Evolutionary conservation across 768 basidiomycete genomes (phyloP).

Genomic region (Exidia glandulosa): DNA sequence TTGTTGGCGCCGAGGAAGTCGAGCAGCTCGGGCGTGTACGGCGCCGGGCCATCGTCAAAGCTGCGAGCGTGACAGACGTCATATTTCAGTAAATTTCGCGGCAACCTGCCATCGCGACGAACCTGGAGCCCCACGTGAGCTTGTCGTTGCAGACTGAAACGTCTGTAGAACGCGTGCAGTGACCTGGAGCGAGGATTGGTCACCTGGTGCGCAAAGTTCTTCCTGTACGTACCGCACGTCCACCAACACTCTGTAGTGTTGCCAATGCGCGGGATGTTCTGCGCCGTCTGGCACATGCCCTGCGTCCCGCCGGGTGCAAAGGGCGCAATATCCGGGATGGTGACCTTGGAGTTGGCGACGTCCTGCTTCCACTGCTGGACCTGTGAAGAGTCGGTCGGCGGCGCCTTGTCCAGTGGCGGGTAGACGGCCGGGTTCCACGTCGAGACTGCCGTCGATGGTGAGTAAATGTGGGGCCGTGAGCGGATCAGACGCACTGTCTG

Average conservation of each 20-base stretch:
- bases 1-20: slow-evolving; percentile 26
- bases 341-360: slow-evolving; percentile 36
- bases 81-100: not conserved
- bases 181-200: no score
- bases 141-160: slow-evolving; percentile 31
- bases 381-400: slow-evolving; percentile 48
- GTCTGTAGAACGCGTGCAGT: slow-evolving; percentile 27
- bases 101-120: slow-evolving; percentile 13
- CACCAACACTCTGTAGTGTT: slow-evolving; percentile 20
- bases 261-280: not conserved
- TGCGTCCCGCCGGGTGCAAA: slow-evolving; percentile 2
- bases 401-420: slow-evolving; percentile 51
- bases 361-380: slow-evolving; percentile 57
- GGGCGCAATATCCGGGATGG: slow-evolving; percentile 42
- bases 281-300: not conserved
- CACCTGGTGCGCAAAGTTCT: no score
- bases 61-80: not conserved
- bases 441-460: slow-evolving; percentile 21
- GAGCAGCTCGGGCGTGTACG: slow-evolving; percentile 31
- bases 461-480: not conserved
- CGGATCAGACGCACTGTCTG: slow-evolving; percentile 16
- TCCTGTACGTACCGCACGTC: no score
- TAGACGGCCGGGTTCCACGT: slow-evolving; percentile 43
- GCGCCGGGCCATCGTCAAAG: slow-evolving; percentile 29
- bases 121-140: slow-evolving; percentile 33